phyloP scores from a whole-genome alignment of 208 protist species.

The Trypanosoma lewisi region DNA sequence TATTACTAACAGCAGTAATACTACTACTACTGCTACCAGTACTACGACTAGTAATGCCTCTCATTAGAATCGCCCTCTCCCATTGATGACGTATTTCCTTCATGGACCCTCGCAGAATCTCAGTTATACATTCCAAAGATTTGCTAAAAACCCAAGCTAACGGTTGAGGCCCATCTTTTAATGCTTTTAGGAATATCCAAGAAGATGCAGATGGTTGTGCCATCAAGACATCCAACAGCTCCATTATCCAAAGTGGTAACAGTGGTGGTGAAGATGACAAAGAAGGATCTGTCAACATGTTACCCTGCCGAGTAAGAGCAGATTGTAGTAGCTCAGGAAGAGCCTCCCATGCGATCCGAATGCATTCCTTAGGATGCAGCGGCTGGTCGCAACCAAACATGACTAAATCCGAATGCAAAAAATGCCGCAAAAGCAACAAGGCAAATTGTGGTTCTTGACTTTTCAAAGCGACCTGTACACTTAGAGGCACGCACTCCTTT shows the following conservation, averaged over 20 bases:
- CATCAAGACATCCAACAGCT: slow-evolving; percentile 22
- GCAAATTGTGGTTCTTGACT: slow-evolving; percentile 24
- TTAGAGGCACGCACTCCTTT: slow-evolving; percentile 35
- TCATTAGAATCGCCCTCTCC: not conserved
- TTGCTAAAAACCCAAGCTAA: slow-evolving; percentile 14
- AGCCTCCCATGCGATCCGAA: slow-evolving; percentile 16
- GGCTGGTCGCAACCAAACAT: slow-evolving; percentile 1
- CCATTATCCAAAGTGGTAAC: slow-evolving; percentile 22
- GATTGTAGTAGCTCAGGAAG: slow-evolving; percentile 30
- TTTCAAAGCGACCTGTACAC: slow-evolving; percentile 40
- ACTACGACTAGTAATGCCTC: not conserved
- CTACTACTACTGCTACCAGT: not conserved
- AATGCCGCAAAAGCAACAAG: slow-evolving; percentile 43
- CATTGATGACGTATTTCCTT: slow-evolving; percentile 33
- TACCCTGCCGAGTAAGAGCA: not conserved
- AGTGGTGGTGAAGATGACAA: not conserved
- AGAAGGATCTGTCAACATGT: not conserved
- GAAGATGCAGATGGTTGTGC: slow-evolving; percentile 14
- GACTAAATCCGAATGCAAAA: slow-evolving; percentile 45
- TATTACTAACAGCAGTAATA: not conserved
- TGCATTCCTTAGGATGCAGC: slow-evolving; percentile 7
- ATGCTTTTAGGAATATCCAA: slow-evolving; percentile 30
- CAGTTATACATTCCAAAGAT: slow-evolving; percentile 27
- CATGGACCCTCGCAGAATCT: slow-evolving; percentile 27
- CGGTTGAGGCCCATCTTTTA: slow-evolving; percentile 21